A percentile compares a stretch with the other conserved stretches of the same genome.
Conservation (phyloP, 176 grass and related monocot genomes). For the Carex myosuroides region DNA sequence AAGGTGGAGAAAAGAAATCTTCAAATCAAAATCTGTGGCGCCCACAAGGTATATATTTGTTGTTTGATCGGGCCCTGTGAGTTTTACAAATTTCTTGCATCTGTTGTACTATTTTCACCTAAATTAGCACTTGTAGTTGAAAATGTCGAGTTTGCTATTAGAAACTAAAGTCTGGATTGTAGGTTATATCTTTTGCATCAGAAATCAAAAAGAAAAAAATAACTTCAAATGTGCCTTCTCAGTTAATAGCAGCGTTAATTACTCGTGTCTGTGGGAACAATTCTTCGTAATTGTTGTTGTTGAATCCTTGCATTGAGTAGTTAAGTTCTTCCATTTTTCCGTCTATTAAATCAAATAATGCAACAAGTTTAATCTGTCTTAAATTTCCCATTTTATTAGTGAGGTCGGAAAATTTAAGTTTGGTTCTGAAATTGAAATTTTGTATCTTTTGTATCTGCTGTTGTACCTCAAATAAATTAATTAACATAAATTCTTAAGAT, state of each 20-base stretch:
- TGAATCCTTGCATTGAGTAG: neutral
- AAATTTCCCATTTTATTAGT: neutral
- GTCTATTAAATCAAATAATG: neutral
- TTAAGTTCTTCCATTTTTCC: neutral
- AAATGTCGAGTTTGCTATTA: neutral
- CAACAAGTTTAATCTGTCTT: neutral
- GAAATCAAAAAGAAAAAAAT: neutral
- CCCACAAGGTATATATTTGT: slow-evolving; percentile 24
- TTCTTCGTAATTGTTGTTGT: neutral
- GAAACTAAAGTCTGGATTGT: neutral
- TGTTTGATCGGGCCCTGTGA: neutral
- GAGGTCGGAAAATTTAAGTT: neutral
- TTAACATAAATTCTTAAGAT: neutral
- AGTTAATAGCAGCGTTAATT: neutral
- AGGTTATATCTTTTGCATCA: neutral
- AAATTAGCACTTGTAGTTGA: neutral
- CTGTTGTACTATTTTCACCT: neutral
- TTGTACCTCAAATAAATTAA: neutral
- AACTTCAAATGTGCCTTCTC: neutral
- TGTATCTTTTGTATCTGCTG: neutral
- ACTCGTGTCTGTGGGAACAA: neutral
- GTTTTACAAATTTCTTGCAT: neutral
- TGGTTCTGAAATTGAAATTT: neutral
- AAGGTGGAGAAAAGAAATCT: slow-evolving; percentile 17
- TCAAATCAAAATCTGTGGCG: slow-evolving; percentile 26